phyloP scores from a whole-genome alignment of 2,329 filamentous ascomycete genomes.

The Claviceps humidiphila region DNA sequence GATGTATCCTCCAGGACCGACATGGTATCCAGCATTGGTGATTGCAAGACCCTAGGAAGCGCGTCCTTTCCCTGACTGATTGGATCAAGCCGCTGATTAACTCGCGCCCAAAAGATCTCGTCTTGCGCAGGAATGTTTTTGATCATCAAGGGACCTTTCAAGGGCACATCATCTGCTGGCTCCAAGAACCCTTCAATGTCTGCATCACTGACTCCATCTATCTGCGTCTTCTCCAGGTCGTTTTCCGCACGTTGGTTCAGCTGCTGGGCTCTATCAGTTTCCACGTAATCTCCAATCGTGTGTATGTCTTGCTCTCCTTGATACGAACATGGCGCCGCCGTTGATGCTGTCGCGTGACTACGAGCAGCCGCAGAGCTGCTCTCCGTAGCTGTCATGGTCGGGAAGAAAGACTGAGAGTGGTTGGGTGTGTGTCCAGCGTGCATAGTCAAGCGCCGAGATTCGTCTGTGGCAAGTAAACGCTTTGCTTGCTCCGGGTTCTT shows the following conservation, averaged over 20 bases:
- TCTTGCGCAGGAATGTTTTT: constrained; percentile 43
- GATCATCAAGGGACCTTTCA: constrained; percentile 41
- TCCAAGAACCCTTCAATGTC: constrained; percentile 21
- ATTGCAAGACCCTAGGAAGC: constrained; percentile 29
- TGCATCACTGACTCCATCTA: neutral
- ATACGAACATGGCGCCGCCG: constrained; percentile 8
- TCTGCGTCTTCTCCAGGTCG: neutral
- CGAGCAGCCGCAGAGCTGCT: constrained; percentile 14
- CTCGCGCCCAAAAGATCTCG: constrained; percentile 36
- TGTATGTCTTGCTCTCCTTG: neutral
- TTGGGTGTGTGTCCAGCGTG: constrained; percentile 51
- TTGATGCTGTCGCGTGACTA: constrained; percentile 19
- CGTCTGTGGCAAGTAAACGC: constrained; percentile 33
- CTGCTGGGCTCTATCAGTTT: neutral
- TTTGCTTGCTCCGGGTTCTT: constrained; percentile 27
- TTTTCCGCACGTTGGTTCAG: neutral
- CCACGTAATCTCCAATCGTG: neutral
- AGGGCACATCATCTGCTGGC: constrained; percentile 28
- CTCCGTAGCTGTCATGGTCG: constrained; percentile 29
- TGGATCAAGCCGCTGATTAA: constrained; percentile 39
- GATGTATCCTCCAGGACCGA: neutral
- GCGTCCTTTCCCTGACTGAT: constrained; percentile 33
- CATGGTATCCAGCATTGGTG: constrained; percentile 4
- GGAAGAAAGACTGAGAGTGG: constrained; percentile 41
- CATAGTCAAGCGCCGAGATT: constrained; percentile 41